Base-by-base conservation (phyloP, 1,139 yeast species). In the Hansenula sp. region DNA sequence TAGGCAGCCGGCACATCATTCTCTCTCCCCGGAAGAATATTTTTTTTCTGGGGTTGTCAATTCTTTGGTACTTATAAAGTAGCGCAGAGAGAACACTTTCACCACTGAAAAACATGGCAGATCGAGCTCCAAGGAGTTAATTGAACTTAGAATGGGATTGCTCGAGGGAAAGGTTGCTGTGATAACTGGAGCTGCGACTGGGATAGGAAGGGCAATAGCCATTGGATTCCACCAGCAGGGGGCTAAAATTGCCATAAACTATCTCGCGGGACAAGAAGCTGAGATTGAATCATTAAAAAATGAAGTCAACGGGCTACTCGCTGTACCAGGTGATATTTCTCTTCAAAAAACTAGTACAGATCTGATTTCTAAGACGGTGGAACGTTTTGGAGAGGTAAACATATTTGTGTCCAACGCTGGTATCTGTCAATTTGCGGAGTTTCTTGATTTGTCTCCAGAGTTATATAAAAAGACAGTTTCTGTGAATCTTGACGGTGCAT, bases 401-500 rank as follows among this genome's bases (percentile, higher is more conserved):
- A 62, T 71, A 7, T 64, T 71, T 39, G 73, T 73, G 13, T 69
- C 76, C 11, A 73, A 73, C 52, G 78, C 78, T 15, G 78, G 78
- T 16, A 62, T 70, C 37, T 68, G 72, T 48, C 62, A 65, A 29
- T 69, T 67, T 46, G 53, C 60, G 31, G 62, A 63, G 41, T 67
- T 67, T 54, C 53, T 59, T 25, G 71, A 66, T 25, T 62, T 68
- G 39, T 61, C 67, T 6, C 64, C 68, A 28, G 72, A 64, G 30
- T 49, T 58, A 4, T 65, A 60, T 44, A 48, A 54, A 33, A 48
- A 53, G 38, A 66, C 69, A 4, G 63, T 67, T 15, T 59, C 61
- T 33, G 62, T 71, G 47, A 73, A 73, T 53, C 57, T 73, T 45
- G 66, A 70, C 45, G 78, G 79, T 12, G 66, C 72, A 15, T 73